phyloP scores from a whole-genome alignment of 352 stramenopile genomes.

The Globisporangium apiculatum region DNA sequence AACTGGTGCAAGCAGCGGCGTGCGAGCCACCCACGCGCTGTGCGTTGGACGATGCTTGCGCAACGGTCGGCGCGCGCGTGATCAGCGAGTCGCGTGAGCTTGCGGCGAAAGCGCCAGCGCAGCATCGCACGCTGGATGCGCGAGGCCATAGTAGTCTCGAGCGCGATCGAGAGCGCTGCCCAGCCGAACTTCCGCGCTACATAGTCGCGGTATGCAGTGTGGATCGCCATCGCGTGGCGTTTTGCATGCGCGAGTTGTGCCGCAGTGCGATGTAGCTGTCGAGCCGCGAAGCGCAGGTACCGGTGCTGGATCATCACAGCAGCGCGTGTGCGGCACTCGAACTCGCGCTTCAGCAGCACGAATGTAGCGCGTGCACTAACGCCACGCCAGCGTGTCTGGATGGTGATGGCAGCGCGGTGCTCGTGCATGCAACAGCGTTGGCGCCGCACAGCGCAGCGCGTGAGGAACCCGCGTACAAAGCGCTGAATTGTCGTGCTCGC shows the following conservation, averaged over 20 bases:
- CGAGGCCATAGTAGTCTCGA: conserved; percentile 32
- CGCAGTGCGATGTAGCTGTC: conserved; percentile 19
- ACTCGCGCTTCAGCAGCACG: background rate
- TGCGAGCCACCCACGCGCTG: conserved; percentile 14
- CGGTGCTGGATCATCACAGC: conserved; percentile 30
- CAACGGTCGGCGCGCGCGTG: conserved; percentile 15
- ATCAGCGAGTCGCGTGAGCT: conserved; percentile 9
- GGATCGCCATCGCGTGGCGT: conserved; percentile 26
- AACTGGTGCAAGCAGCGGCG: conserved; percentile 2
- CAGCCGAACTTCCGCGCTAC: conserved; percentile 61
- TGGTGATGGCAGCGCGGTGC: background rate
- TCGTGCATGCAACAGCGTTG: conserved; percentile 1
- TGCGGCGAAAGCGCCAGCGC: conserved; percentile 24
- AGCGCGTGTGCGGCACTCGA: conserved; percentile 21
- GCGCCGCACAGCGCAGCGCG: conserved; percentile 12
- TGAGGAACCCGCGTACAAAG: conserved; percentile 8
- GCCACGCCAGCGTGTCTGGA: conserved; percentile 28
- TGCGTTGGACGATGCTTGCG: conserved; percentile 21
- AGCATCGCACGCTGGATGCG: conserved; percentile 26
- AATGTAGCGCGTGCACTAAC: conserved; percentile 9
- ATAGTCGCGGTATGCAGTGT: conserved; percentile 47
- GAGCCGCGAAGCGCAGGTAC: conserved; percentile 20
- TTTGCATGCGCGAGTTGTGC: conserved; percentile 7
- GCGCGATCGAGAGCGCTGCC: conserved; percentile 26
- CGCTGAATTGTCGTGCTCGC: conserved; percentile 23